Base-by-base conservation (phyloP, 768 basidiomycete genomes). In the Nevesoporus exiguus region DNA sequence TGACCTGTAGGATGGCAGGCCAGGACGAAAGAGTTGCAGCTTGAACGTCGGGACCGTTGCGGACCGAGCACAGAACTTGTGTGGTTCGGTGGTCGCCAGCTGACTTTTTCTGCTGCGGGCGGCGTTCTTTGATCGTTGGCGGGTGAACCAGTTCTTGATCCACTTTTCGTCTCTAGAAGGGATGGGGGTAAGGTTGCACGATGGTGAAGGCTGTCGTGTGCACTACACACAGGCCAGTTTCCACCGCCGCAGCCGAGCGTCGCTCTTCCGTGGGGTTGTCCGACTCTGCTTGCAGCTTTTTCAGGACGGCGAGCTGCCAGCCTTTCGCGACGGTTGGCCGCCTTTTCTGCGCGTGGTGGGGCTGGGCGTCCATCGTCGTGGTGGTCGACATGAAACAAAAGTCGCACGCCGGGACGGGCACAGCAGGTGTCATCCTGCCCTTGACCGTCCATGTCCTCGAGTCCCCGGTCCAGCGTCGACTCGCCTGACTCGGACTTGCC, bases 291-390 rank as follows among this genome's bases (percentile, higher is more conserved):
- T 59, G 55, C 14, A 71, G 57, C n/a, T 55, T 62, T 43, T 42
- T 70, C 44, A 70, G 68, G 1, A 71, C 51, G 44, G 53, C 62
- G 15, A 71, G 59, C 40, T 70, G 68, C 68, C 68, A 71, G 17
- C 60, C 54, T 25, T 60, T 54, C 29, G 68, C 70, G 37, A 65
- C 37, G 0, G 51, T 63, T 13, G 59, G 52, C 5, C 45, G 52
- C 42, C 54, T 56, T 50, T 31, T 49, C 50, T 52, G 48, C 17
- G 50, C 13, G 11, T 17, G 49, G 14, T 33, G 7, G 6, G 6
- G 8, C 19, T 37, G 8, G 33, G 47, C 30, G 14, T 11, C 10
- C 41, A 50, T 57, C 19, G 30, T 51, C 30, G 55, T 49, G 9
- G 53, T 60, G 15, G 47, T 31, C 45, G 17, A 44, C 29, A 31